These are phyloP conservation scores for Trichothecium roseum DNA, from an alignment of 2,329 filamentous ascomycete genomes.

Conservation along the genomic window DNA sequence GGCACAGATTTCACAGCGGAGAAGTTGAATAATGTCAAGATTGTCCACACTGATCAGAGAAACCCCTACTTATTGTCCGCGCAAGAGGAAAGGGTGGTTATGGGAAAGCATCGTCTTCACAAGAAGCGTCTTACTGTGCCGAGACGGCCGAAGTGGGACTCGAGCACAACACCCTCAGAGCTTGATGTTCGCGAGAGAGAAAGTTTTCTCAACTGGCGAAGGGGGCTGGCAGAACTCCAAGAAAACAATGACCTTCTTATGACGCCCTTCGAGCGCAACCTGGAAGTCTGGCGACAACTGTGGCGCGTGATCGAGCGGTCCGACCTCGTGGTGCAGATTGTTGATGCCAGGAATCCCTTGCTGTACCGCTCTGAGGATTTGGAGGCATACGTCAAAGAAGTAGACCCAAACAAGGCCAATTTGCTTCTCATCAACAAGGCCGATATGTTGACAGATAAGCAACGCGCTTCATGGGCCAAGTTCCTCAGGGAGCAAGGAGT, in stretches of 20 bases:
- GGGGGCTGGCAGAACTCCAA: constrained; percentile 83
- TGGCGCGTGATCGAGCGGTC: constrained; percentile 98
- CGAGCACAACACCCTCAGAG: constrained; percentile 71
- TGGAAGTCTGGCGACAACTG: constrained; percentile 95
- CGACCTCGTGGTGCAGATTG: constrained; percentile 93
- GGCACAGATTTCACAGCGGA: constrained; percentile 97
- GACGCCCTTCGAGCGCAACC: constrained; percentile 94
- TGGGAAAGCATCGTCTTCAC: constrained; percentile 77
- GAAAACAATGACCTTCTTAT: constrained; percentile 91
- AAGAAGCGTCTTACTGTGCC: constrained; percentile 75
- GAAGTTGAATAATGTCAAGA: constrained; percentile 98
- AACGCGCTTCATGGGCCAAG: constrained; percentile 74
- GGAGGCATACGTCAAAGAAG: constrained; percentile 87
- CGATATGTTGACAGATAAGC: constrained; percentile 90
- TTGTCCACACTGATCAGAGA: constrained; percentile 91
- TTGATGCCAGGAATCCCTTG: constrained; percentile 89
- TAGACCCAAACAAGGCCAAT: constrained; percentile 81
- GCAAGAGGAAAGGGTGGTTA: constrained; percentile 66
- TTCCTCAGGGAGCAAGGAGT: constrained; percentile 76
- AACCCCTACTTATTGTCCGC: constrained; percentile 88
- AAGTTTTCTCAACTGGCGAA: constrained; percentile 75
- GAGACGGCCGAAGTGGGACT: constrained; percentile 79
- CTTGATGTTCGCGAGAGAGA: constrained; percentile 72
- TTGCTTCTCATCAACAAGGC: constrained; percentile 94
- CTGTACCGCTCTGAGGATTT: constrained; percentile 91